Percentiles rank a stretch among this genome's conserved stretches.
Conservation (phyloP, 2,329 filamentous ascomycete genomes). For the Exophiala viscosa region DNA sequence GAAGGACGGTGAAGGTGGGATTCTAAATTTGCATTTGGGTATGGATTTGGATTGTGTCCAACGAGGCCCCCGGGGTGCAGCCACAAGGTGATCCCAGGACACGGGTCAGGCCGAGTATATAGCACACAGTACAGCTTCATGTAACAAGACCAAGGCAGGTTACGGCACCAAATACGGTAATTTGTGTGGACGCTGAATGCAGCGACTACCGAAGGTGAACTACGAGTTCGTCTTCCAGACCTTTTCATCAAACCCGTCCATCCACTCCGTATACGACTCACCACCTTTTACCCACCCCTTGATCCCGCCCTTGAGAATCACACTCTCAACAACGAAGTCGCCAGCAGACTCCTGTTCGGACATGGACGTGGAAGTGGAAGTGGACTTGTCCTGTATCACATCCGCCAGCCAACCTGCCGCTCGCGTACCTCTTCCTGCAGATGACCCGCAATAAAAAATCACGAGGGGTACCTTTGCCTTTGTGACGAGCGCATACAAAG, state of each 20-base stretch:
- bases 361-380: neutral
- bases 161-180: neutral
- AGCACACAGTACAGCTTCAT: too few relatives aligned
- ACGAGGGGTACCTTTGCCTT: conserved; percentile 33
- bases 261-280: conserved; percentile 29
- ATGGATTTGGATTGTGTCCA: neutral
- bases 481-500: conserved; percentile 34
- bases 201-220: neutral
- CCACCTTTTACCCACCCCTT: conserved; percentile 33
- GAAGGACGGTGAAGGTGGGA: neutral
- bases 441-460: conserved; percentile 49
- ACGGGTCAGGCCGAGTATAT: too few relatives aligned
- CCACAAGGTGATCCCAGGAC: neutral
- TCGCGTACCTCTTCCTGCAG: conserved; percentile 52
- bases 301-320: conserved; percentile 32
- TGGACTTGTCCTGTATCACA: conserved; percentile 40
- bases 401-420: conserved; percentile 56
- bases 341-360: neutral
- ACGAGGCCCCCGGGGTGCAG: neutral
- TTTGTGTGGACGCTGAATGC: neutral
- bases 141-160: too few relatives aligned
- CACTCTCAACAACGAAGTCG: conserved; percentile 5
- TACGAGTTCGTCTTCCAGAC: conserved; percentile 13
- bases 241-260: conserved; percentile 31
- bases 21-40: conserved; percentile 1